These are phyloP conservation scores for Ceratobasidium sp. DNA, from an alignment of 1,284 basidiomycete species.

Conservation along the genomic window DNA sequence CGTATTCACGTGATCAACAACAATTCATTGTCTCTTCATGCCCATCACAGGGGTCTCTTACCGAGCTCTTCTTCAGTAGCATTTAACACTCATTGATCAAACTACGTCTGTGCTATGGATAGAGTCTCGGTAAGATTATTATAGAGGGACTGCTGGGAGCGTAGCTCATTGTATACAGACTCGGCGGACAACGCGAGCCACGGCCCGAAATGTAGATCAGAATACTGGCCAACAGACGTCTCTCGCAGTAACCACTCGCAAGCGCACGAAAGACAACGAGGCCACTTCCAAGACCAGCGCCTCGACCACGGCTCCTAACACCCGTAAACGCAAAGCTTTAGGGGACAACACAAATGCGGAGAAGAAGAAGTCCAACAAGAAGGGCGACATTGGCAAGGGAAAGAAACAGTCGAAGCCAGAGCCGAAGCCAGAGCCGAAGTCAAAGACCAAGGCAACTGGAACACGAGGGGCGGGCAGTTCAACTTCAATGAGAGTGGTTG, in stretches of 20 bases:
- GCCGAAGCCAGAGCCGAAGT: slow-evolving; percentile 6
- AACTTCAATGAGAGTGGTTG: slow-evolving; percentile 19
- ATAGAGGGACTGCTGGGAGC: neutral
- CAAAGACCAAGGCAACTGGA: neutral
- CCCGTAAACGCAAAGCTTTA: slow-evolving; percentile 18
- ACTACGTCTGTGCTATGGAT: neutral
- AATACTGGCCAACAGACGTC: neutral
- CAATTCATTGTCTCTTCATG: slow-evolving; percentile 10
- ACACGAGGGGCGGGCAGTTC: neutral
- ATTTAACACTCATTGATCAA: neutral
- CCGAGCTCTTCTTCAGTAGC: neutral
- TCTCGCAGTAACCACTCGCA: neutral
- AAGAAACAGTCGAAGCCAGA: slow-evolving; percentile 2
- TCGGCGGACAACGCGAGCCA: neutral
- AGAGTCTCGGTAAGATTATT: neutral
- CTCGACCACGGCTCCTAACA: slow-evolving; percentile 1
- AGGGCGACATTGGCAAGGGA: slow-evolving; percentile 3
- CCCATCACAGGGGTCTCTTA: slow-evolving; percentile 14
- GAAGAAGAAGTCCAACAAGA: slow-evolving; percentile 14
- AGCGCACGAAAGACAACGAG: neutral
- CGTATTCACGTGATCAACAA: slow-evolving; percentile 17
- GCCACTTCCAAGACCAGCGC: neutral
- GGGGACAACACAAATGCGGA: slow-evolving; percentile 27
- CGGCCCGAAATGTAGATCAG: neutral
- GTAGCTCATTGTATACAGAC: neutral